Evolutionary conservation across 2,329 filamentous ascomycete genomes (phyloP).

Genomic region (Xylaria sp.): DNA sequence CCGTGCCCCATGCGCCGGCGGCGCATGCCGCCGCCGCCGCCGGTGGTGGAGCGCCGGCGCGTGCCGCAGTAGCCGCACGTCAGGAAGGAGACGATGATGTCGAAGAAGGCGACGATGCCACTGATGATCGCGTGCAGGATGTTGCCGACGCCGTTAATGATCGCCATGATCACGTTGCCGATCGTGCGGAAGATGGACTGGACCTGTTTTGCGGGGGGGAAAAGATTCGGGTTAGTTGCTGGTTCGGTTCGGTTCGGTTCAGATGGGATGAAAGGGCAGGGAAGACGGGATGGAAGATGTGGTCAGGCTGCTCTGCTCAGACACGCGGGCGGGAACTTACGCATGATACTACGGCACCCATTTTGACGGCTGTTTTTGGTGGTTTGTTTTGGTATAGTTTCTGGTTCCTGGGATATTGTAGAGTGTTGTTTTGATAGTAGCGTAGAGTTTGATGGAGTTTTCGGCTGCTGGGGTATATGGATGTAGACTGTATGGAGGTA

Average conservation of each 20-base stretch:
- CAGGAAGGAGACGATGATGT: constrained; percentile 68
- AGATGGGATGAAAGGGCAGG: neutral
- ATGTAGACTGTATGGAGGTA: neutral
- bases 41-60: constrained; percentile 25
- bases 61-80: constrained; percentile 53
- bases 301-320: too few relatives aligned
- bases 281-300: too few relatives aligned
- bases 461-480: neutral
- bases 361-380: constrained; percentile 51
- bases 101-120: constrained; percentile 66
- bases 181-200: constrained; percentile 63
- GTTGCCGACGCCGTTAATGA: constrained; percentile 67
- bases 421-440: constrained; percentile 10
- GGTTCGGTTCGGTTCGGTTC: neutral
- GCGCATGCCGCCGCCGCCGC: constrained; percentile 15
- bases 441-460: constrained; percentile 7
- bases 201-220: constrained; percentile 50
- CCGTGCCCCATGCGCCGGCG: constrained; percentile 19
- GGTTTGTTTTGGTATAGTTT: constrained; percentile 19
- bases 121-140: constrained; percentile 69
- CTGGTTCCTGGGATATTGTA: too few relatives aligned
- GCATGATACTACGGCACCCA: constrained; percentile 84
- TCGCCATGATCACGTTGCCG: constrained; percentile 67
- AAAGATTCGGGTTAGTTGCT: constrained; percentile 4
- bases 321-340: too few relatives aligned